Conservation (phyloP, 768 basidiomycete genomes). For the Hygrophorus russula region DNA sequence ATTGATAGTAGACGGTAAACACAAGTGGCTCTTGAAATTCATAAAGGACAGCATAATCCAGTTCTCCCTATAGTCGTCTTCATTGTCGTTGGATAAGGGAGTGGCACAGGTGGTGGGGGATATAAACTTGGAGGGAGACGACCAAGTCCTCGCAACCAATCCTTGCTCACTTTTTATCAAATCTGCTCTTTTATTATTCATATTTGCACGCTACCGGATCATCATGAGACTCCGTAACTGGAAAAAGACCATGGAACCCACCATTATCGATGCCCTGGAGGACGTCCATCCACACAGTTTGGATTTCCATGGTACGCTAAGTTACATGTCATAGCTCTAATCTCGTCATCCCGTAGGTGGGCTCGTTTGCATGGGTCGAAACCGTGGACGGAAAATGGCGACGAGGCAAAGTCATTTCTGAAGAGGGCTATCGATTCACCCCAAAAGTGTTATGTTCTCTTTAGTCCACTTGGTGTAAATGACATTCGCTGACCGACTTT, state of each 20-base stretch:
- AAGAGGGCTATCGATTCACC: neutral
- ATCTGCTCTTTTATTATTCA: neutral
- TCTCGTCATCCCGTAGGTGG: slow-evolving; percentile 4
- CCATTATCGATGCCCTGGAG: slow-evolving; percentile 13
- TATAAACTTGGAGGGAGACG: too few species aligned
- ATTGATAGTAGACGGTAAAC: too few species aligned
- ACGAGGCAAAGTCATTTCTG: neutral
- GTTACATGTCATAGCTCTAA: slow-evolving; percentile 3
- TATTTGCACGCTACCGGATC: too few species aligned
- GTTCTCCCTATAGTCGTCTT: too few species aligned
- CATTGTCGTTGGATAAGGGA: too few species aligned
- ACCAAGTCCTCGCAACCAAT: too few species aligned
- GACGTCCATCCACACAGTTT: slow-evolving; percentile 14
- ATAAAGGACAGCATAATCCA: too few species aligned
- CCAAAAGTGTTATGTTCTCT: neutral
- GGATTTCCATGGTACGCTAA: slow-evolving; percentile 14
- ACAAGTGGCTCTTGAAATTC: too few species aligned
- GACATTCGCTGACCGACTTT: neutral
- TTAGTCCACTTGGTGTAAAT: neutral
- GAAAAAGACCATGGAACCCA: slow-evolving; percentile 13
- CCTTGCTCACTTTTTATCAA: neutral
- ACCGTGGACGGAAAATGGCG: slow-evolving; percentile 7
- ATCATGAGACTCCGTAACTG: slow-evolving; percentile 13
- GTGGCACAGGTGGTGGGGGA: too few species aligned
- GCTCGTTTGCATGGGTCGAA: slow-evolving; percentile 10